phyloP scores from a whole-genome alignment of 2,329 filamentous ascomycete species.

The Botrytis elliptica region DNA sequence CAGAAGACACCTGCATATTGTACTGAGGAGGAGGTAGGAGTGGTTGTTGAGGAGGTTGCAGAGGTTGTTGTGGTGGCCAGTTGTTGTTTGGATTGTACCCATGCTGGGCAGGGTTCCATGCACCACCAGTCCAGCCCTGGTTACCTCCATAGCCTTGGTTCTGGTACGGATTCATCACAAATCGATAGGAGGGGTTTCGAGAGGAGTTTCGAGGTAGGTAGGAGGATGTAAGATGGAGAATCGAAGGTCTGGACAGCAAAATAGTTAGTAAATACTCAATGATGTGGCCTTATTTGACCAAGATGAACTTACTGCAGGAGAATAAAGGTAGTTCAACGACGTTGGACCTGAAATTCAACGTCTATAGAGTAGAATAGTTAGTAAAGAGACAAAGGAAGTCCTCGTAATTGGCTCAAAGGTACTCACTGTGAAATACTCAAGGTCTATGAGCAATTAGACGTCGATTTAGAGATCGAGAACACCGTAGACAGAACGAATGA shows the following conservation, averaged over 20 bases:
- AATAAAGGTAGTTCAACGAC: not conserved
- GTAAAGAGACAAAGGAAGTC: not conserved
- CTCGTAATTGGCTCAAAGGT: not conserved
- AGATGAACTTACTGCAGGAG: not conserved
- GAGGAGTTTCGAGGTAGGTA: not conserved
- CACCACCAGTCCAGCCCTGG: not conserved
- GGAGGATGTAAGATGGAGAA: not conserved
- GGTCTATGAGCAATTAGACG: not conserved
- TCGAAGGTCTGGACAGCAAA: not conserved
- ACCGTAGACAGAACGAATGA: not conserved
- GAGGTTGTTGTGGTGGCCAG: not conserved
- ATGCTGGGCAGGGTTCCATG: not conserved
- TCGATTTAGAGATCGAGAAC: not conserved
- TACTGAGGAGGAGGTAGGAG: not conserved
- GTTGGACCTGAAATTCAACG: not conserved
- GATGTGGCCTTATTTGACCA: not conserved
- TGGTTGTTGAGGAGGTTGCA: not conserved
- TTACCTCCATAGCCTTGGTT: not conserved
- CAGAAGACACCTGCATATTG: not conserved
- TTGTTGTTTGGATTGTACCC: not conserved
- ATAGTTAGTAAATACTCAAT: not conserved
- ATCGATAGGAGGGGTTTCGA: no score
- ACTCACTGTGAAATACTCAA: not conserved
- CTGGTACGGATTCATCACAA: not conserved
- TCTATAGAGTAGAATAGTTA: not conserved